A percentile compares a stretch with the other conserved stretches of the same genome.
phyloP scores from a whole-genome alignment of 1,139 yeast genomes.

The Nadsonia commutata region DNA sequence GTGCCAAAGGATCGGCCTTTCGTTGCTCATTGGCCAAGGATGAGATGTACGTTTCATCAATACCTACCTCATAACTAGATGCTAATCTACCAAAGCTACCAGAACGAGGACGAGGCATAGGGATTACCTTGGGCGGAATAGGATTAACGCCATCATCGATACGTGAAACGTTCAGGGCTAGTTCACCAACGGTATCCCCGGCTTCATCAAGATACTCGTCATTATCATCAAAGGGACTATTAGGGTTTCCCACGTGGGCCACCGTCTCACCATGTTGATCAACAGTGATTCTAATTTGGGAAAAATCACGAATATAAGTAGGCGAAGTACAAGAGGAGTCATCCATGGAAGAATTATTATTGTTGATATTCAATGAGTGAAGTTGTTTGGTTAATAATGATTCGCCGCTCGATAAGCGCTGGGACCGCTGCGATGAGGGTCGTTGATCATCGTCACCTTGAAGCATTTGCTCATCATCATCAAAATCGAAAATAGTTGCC shows the following conservation, averaged over 20 bases:
- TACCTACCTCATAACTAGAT: slow-evolving; percentile 33
- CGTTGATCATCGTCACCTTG: background rate
- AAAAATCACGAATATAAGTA: slow-evolving; percentile 4
- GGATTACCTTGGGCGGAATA: background rate
- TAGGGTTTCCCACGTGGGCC: slow-evolving; percentile 2
- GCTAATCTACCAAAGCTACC: slow-evolving; percentile 23
- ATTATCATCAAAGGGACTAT: background rate
- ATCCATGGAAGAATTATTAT: background rate
- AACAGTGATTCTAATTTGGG: slow-evolving; percentile 3
- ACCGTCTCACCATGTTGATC: slow-evolving; percentile 4
- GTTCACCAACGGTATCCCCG: background rate
- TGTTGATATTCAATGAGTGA: no score
- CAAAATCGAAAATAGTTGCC: background rate
- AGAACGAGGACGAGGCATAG: slow-evolving; percentile 3
- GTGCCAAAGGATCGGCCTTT: background rate
- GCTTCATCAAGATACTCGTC: background rate
- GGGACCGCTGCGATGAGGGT: no score
- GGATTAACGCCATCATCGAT: background rate
- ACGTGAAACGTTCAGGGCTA: background rate
- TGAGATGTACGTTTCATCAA: slow-evolving; percentile 25
- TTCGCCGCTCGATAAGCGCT: no score
- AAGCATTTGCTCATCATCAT: background rate
- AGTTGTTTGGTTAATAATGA: no score
- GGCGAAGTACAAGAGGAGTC: background rate
- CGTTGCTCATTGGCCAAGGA: slow-evolving; percentile 12